Conservation (phyloP, 2,329 filamentous ascomycete species). For the Metarhizium robertsii region DNA sequence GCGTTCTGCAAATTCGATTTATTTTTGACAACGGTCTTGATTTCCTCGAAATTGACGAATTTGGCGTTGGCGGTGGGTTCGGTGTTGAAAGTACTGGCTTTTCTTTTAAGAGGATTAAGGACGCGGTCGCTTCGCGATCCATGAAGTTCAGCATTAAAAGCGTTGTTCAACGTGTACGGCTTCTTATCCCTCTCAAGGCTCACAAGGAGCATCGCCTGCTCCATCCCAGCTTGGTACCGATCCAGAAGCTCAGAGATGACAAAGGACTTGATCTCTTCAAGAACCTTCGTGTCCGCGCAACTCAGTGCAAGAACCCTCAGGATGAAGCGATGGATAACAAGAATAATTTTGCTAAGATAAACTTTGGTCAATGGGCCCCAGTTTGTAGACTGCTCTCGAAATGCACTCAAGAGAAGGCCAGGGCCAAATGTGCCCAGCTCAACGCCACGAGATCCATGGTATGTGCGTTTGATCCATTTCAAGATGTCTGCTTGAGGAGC, state of each 20-base stretch:
- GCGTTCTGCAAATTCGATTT: conserved; percentile 21
- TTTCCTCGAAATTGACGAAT: too few species aligned
- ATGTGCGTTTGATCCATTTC: conserved; percentile 15
- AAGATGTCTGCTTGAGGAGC: background rate
- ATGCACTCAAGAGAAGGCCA: conserved; percentile 31
- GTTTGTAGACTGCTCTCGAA: conserved; percentile 44
- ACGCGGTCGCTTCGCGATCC: conserved; percentile 12
- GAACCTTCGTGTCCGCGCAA: conserved; percentile 34
- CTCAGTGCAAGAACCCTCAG: conserved; percentile 26
- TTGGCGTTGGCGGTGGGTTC: too few species aligned
- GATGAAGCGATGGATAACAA: conserved; percentile 44
- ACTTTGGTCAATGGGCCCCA: conserved; percentile 39
- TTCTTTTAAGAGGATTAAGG: background rate
- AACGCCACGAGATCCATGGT: conserved; percentile 1
- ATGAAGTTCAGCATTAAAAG: conserved; percentile 35
- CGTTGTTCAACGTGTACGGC: conserved; percentile 41
- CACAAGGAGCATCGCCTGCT: conserved; percentile 42
- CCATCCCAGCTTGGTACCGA: conserved; percentile 37
- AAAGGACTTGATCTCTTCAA: conserved; percentile 31
- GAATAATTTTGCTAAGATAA: conserved; percentile 42
- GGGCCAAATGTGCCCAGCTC: conserved; percentile 20
- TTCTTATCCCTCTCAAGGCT: conserved; percentile 36
- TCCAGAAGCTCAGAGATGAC: conserved; percentile 35
- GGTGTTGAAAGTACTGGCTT: too few species aligned
- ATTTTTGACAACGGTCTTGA: too few species aligned